Evolutionary conservation across 2,329 filamentous ascomycete species (phyloP).

Genomic region (Escovopsis sp.): DNA sequence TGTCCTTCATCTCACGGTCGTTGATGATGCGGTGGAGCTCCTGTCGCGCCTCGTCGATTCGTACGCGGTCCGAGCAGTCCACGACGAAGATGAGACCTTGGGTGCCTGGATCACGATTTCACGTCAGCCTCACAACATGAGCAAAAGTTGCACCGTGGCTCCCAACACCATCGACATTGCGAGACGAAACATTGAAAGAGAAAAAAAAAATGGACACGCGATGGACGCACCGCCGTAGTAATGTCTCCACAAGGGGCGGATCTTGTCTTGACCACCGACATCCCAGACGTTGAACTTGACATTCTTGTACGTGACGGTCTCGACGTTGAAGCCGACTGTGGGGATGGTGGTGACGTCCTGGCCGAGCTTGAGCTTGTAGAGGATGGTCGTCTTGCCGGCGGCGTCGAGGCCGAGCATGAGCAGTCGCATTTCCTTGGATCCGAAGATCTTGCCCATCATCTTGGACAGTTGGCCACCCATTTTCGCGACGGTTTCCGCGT

Average conservation of each 20-base stretch:
- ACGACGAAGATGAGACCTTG: slow-evolving; percentile 98
- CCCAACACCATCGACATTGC: not conserved
- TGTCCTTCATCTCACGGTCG: slow-evolving; percentile 95
- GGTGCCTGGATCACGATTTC: slow-evolving; percentile 44
- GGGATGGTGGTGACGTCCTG: slow-evolving; percentile 98
- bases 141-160: not conserved
- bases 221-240: slow-evolving; percentile 64
- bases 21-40: slow-evolving; percentile 96
- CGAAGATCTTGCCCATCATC: slow-evolving; percentile 97
- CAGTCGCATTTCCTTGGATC: slow-evolving; percentile 97
- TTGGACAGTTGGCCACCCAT: slow-evolving; percentile 94
- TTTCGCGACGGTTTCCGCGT: slow-evolving; percentile 20
- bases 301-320: slow-evolving; percentile 98
- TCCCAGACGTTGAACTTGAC: slow-evolving; percentile 99
- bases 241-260: slow-evolving; percentile 90
- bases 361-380: slow-evolving; percentile 97
- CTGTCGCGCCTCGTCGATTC: slow-evolving; percentile 84
- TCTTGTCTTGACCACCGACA: slow-evolving; percentile 98
- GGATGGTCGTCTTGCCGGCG: slow-evolving; percentile 96
- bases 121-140: slow-evolving; percentile 1
- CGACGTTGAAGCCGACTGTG: slow-evolving; percentile 97
- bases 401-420: slow-evolving; percentile 97
- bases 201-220: not conserved
- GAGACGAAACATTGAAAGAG: not conserved
- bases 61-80: slow-evolving; percentile 80